phyloP scores from a whole-genome alignment of 2,329 filamentous ascomycete species.

The Hortaea werneckii region DNA sequence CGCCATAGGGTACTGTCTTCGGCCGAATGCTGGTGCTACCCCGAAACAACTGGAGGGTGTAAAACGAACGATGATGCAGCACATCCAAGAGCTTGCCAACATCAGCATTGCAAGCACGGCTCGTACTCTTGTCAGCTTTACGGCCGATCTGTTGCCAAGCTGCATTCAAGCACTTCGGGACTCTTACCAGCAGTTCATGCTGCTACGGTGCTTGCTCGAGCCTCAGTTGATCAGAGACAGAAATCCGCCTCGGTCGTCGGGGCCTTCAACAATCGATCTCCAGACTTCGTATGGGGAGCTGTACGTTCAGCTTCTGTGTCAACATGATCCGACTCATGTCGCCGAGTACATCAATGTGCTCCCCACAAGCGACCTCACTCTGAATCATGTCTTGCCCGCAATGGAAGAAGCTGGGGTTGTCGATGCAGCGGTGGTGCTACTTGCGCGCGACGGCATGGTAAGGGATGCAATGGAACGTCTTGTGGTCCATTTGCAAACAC shows the following conservation, averaged over 20 bases:
- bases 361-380: constrained; percentile 64
- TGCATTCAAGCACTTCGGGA: constrained; percentile 54
- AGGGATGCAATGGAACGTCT: constrained; percentile 76
- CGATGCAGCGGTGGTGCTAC: constrained; percentile 82
- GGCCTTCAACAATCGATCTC: constrained; percentile 22
- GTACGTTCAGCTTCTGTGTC: constrained; percentile 87
- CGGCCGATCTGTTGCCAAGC: constrained; percentile 54
- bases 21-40: constrained; percentile 50
- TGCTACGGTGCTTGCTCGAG: constrained; percentile 68
- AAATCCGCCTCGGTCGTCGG: constrained; percentile 17
- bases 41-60: constrained; percentile 66
- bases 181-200: constrained; percentile 60
- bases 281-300: constrained; percentile 58
- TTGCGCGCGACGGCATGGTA: constrained; percentile 79
- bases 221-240: constrained; percentile 30
- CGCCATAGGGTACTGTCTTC: constrained; percentile 66
- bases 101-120: constrained; percentile 59
- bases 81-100: constrained; percentile 56
- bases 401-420: constrained; percentile 86
- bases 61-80: constrained; percentile 52
- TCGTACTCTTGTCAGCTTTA: constrained; percentile 50
- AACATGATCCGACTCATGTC: constrained; percentile 70
- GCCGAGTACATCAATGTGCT: constrained; percentile 72
- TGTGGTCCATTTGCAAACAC: constrained; percentile 65
- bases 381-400: constrained; percentile 71